Evolutionary conservation across 2,329 filamentous ascomycete genomes (phyloP).

Genomic region (Cladosporium phlei): DNA sequence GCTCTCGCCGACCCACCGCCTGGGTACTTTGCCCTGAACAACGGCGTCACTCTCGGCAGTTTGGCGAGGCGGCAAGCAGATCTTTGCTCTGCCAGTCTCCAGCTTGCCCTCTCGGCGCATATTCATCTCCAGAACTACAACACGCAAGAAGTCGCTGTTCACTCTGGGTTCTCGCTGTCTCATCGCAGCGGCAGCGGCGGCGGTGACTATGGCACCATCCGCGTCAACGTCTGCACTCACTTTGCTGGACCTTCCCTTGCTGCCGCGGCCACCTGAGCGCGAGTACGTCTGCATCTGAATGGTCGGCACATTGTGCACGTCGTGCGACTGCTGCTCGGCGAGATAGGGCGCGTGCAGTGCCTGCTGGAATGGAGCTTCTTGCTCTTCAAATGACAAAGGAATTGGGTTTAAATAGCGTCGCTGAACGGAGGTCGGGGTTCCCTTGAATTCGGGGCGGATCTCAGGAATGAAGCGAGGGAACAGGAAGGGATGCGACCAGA

Average conservation of each 20-base stretch:
- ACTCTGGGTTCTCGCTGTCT: slow-evolving; percentile 57
- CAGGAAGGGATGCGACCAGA: slow-evolving; percentile 55
- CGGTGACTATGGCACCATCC: slow-evolving; percentile 35
- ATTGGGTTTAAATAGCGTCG: slow-evolving; percentile 59
- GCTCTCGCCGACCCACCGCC: slow-evolving; percentile 29
- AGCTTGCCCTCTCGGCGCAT: slow-evolving; percentile 61
- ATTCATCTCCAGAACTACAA: slow-evolving; percentile 64
- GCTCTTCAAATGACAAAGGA: slow-evolving; percentile 36
- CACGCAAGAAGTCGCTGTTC: slow-evolving; percentile 59
- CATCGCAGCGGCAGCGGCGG: slow-evolving; percentile 1
- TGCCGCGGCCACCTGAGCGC: slow-evolving; percentile 21
- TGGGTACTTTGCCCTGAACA: slow-evolving; percentile 20
- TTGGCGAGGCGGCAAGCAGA: slow-evolving; percentile 58
- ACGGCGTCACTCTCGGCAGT: slow-evolving; percentile 19
- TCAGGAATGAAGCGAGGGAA: slow-evolving; percentile 57
- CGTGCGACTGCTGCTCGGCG: slow-evolving; percentile 19
- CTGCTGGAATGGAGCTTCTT: slow-evolving; percentile 33
- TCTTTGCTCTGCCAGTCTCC: slow-evolving; percentile 52
- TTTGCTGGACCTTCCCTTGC: slow-evolving; percentile 15
- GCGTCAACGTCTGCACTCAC: slow-evolving; percentile 35
- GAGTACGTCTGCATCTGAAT: slow-evolving; percentile 62
- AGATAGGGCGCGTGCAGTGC: slow-evolving; percentile 33
- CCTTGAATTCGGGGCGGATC: slow-evolving; percentile 52
- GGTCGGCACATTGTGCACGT: slow-evolving; percentile 44
- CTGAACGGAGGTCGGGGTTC: slow-evolving; percentile 52